Conservation (phyloP, 495 filamentous ascomycete species). For the Penicillium arizonense region DNA sequence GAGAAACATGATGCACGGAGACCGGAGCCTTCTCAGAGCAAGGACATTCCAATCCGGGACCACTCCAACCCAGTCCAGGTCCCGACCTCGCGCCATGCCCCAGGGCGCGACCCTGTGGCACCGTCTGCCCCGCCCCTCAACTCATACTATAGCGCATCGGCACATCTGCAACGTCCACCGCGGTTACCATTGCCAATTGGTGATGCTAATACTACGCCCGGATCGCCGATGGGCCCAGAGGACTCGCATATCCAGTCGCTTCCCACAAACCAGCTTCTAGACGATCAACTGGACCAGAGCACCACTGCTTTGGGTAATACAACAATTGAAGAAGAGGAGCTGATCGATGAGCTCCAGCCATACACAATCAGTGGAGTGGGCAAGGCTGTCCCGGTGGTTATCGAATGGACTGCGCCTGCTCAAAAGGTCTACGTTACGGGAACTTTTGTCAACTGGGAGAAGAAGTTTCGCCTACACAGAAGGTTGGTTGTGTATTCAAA, state of each 20-base stretch:
- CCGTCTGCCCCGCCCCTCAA: conserved; percentile 47
- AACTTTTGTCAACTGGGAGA: conserved; percentile 93
- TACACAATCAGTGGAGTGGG: conserved; percentile 53
- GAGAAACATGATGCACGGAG: conserved; percentile 23
- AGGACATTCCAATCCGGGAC: conserved; percentile 28
- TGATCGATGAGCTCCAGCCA: conserved; percentile 65
- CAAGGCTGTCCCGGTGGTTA: conserved; percentile 66
- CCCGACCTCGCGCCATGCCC: conserved; percentile 36
- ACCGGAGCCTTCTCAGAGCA: conserved; percentile 21
- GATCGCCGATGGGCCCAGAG: conserved; percentile 76
- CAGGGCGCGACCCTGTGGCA: conserved; percentile 35
- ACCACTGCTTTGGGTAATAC: conserved; percentile 65
- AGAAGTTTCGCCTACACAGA: conserved; percentile 81
- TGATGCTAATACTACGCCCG: conserved; percentile 79
- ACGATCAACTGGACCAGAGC: conserved; percentile 44
- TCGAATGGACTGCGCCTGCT: conserved; percentile 78
- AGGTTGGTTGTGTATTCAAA: conserved; percentile 50
- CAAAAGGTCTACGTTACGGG: conserved; percentile 95
- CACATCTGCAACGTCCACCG: conserved; percentile 70
- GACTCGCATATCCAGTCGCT: conserved; percentile 49
- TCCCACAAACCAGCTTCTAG: conserved; percentile 49
- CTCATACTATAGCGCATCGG: conserved; percentile 49
- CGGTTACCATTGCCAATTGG: conserved; percentile 89
- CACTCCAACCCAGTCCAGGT: conserved; percentile 51
- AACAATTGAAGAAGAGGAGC: conserved; percentile 76